Conservation (phyloP, 2,329 filamentous ascomycete genomes). For the Fusarium keratoplasticum region DNA sequence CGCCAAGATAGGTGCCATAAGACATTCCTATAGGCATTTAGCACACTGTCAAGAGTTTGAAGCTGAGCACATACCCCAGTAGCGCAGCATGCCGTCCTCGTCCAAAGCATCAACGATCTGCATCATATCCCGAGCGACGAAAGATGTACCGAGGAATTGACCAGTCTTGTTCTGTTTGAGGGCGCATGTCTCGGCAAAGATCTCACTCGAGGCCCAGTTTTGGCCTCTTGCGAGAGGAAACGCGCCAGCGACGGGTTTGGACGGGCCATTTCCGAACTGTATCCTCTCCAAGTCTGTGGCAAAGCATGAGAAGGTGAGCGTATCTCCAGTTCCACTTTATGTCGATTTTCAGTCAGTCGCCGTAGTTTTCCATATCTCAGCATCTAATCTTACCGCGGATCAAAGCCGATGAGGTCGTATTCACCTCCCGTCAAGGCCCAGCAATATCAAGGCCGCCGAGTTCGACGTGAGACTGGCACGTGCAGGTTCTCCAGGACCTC, state of each 20-base stretch:
- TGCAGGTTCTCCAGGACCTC: constrained; percentile 39
- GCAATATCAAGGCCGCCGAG: background rate
- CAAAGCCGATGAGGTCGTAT: constrained; percentile 44
- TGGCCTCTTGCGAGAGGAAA: constrained; percentile 17
- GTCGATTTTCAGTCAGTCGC: background rate
- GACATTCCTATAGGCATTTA: constrained; percentile 40
- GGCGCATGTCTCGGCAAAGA: constrained; percentile 38
- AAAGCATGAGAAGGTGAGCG: constrained; percentile 44
- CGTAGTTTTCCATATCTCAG: background rate
- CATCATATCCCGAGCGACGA: constrained; percentile 58
- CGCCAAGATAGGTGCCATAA: constrained; percentile 54
- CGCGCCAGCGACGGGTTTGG: constrained; percentile 9
- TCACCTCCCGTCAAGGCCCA: constrained; percentile 32
- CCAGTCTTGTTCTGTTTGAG: constrained; percentile 46
- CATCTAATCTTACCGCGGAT: constrained; percentile 37
- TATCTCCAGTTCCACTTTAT: constrained; percentile 43
- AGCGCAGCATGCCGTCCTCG: constrained; percentile 53
- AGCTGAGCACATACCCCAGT: constrained; percentile 47
- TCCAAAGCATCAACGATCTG: constrained; percentile 56
- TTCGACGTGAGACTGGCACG: background rate
- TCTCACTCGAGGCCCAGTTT: constrained; percentile 38
- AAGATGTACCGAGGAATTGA: constrained; percentile 55
- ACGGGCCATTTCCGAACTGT: background rate
- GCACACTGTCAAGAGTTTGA: background rate
- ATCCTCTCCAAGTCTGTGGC: background rate